Percentiles rank a stretch among this genome's conserved stretches.
Conservation (phyloP, 2,329 filamentous ascomycete genomes). For the Pestalotiopsis fici region DNA sequence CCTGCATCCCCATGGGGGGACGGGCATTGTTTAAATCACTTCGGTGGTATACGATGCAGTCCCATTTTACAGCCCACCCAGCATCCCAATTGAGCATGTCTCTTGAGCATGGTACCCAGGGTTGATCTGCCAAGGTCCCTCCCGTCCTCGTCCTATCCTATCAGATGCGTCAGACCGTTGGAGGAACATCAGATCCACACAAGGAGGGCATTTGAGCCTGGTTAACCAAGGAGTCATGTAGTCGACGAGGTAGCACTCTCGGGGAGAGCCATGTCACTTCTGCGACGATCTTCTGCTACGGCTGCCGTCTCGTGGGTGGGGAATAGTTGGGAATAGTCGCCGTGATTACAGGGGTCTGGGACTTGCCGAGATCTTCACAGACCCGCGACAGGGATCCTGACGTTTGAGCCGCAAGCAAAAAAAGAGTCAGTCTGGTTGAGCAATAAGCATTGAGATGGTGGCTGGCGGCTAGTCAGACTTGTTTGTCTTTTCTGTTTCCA, state of each 20-base stretch:
- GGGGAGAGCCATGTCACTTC: neutral
- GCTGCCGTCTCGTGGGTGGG: conserved; percentile 12
- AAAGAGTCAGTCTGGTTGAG: neutral
- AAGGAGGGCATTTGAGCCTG: neutral
- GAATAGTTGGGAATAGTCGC: conserved; percentile 7
- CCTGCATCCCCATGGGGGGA: neutral
- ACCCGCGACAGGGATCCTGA: neutral
- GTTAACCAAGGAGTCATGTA: neutral
- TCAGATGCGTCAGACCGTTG: neutral
- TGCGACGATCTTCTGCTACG: conserved; percentile 15
- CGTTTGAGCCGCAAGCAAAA: neutral
- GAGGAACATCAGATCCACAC: conserved; percentile 6
- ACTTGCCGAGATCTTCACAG: neutral
- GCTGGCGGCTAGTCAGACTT: neutral
- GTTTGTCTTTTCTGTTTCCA: neutral
- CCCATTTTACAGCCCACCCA: neutral
- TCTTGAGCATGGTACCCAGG: neutral
- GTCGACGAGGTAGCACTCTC: neutral
- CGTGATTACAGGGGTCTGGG: conserved; percentile 8
- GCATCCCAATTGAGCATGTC: neutral
- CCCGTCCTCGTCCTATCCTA: neutral
- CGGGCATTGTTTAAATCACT: neutral
- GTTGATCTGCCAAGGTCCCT: neutral
- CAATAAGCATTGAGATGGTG: neutral
- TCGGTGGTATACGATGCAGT: neutral